phyloP scores from a whole-genome alignment of 2,329 filamentous ascomycete species.

The Helicocarpus griseus region DNA sequence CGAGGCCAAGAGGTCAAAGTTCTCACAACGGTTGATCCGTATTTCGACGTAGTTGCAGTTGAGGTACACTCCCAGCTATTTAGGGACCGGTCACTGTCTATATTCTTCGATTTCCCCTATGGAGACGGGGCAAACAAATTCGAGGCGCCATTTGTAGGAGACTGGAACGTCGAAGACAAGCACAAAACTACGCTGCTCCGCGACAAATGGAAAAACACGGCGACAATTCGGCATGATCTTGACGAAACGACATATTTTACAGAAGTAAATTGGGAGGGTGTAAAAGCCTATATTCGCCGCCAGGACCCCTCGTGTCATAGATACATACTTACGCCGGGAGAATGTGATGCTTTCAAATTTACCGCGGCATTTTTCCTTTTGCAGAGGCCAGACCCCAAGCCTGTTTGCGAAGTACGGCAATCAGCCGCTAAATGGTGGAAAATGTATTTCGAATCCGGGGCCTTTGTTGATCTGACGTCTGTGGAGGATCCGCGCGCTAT shows the following conservation, averaged over 20 bases:
- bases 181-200: conserved; percentile 33
- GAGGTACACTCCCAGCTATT: conserved; percentile 36
- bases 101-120: conserved; percentile 47
- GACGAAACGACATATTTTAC: conserved; percentile 36
- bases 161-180: conserved; percentile 39
- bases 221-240: conserved; percentile 36
- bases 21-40: conserved; percentile 37
- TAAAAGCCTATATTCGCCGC: conserved; percentile 22
- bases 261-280: conserved; percentile 29
- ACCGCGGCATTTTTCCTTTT: conserved; percentile 25
- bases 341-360: conserved; percentile 19
- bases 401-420: conserved; percentile 19
- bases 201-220: conserved; percentile 17
- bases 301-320: conserved; percentile 32
- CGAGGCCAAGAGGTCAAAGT: conserved; percentile 32
- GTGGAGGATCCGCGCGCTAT: conserved; percentile 33
- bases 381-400: conserved; percentile 12
- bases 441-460: conserved; percentile 42
- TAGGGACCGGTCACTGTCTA: conserved; percentile 27
- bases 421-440: conserved; percentile 38
- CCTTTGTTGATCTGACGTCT: conserved; percentile 42
- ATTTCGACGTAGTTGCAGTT: conserved; percentile 40
- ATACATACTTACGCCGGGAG: conserved; percentile 29
- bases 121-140: conserved; percentile 42
- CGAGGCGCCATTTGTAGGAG: conserved; percentile 45